phyloP scores from a whole-genome alignment of 1,284 basidiomycete genomes.

The Malassezia equina region DNA sequence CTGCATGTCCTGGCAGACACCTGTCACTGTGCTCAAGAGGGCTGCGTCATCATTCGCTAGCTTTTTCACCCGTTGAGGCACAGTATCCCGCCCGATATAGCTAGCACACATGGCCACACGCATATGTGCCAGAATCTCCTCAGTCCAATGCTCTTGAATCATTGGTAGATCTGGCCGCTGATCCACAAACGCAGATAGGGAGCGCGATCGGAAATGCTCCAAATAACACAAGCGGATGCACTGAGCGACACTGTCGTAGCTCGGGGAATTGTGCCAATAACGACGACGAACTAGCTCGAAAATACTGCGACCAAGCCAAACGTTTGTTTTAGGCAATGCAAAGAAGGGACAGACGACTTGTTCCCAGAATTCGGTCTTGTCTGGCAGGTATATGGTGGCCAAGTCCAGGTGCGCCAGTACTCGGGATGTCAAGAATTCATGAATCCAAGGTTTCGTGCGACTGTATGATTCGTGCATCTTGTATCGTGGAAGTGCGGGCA shows the following conservation, averaged over 20 bases:
- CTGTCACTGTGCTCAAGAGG: background rate
- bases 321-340: conserved; percentile 12
- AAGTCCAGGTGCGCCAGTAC: conserved; percentile 16
- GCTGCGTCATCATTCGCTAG: background rate
- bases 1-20: background rate
- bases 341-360: conserved; percentile 24
- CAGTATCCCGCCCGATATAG: background rate
- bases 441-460: background rate
- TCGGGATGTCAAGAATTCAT: background rate
- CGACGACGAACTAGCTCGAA: conserved; percentile 28
- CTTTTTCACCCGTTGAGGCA: background rate
- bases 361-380: conserved; percentile 29
- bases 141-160: conserved; percentile 1
- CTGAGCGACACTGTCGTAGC: conserved; percentile 26
- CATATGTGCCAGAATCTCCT: conserved; percentile 7
- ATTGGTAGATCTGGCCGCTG: background rate
- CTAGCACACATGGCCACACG: conserved; percentile 3
- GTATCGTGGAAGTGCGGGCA: conserved; percentile 2
- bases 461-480: background rate
- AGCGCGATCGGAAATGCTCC: conserved; percentile 27
- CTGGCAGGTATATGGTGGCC: conserved; percentile 22
- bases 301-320: conserved; percentile 26
- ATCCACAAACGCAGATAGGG: conserved; percentile 23
- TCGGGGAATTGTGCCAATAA: conserved; percentile 31
- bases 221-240: conserved; percentile 23